These are phyloP conservation scores for Sherardia arvensis DNA, from an alignment of 257 asterid genomes.

Conservation along the genomic window DNA sequence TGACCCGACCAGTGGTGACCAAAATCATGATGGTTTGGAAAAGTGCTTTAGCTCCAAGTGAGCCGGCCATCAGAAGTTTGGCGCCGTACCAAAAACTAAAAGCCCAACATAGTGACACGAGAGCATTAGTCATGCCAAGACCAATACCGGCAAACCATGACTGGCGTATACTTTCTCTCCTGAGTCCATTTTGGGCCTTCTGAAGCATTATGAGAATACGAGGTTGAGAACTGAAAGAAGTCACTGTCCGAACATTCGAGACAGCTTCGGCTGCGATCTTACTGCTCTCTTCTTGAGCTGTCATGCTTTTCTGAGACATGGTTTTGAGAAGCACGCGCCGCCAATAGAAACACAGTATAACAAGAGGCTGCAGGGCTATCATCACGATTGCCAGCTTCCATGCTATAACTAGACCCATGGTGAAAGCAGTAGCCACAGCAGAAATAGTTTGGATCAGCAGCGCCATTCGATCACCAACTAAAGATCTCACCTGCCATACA, in stretches of 20 bases:
- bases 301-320: slow-evolving; percentile 63
- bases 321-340: slow-evolving; percentile 54
- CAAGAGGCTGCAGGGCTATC: slow-evolving; percentile 72
- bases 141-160: slow-evolving; percentile 86
- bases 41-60: slow-evolving; percentile 46
- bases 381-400: slow-evolving; percentile 86
- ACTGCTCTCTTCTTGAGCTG: slow-evolving; percentile 76
- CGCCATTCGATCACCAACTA: slow-evolving; percentile 85
- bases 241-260: slow-evolving; percentile 67
- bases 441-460: slow-evolving; percentile 63
- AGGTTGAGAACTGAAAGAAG: slow-evolving; percentile 66
- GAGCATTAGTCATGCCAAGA: slow-evolving; percentile 64
- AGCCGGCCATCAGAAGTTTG: slow-evolving; percentile 45
- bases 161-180: slow-evolving; percentile 54
- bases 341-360: slow-evolving; percentile 53
- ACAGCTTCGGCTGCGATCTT: slow-evolving; percentile 91
- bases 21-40: slow-evolving; percentile 46
- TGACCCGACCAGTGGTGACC: slow-evolving; percentile 80
- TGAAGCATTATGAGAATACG: slow-evolving; percentile 67
- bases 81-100: slow-evolving; percentile 81
- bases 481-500: slow-evolving; percentile 50
- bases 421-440: slow-evolving; percentile 62
- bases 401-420: slow-evolving; percentile 68
- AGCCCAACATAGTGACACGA: slow-evolving; percentile 62
- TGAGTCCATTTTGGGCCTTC: slow-evolving; percentile 58